Evolutionary conservation across 352 stramenopile species (phyloP).

Genomic region (Pythium utonaiense): DNA sequence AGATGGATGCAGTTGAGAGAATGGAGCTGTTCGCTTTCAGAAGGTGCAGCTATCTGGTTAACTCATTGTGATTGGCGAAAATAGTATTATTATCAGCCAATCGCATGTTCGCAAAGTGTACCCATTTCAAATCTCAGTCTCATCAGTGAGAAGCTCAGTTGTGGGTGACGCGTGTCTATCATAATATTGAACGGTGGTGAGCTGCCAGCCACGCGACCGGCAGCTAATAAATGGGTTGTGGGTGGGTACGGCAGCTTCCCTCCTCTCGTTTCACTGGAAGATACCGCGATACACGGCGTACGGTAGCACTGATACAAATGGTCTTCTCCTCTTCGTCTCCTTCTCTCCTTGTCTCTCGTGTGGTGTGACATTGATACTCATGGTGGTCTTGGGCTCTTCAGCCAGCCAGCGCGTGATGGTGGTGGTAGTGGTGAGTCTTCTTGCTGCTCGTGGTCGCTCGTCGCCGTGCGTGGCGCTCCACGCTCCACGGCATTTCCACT

Average conservation of each 20-base stretch:
- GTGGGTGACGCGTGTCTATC: neutral
- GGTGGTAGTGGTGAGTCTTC: constrained; percentile 30
- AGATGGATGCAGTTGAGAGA: neutral
- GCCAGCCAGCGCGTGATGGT: constrained; percentile 12
- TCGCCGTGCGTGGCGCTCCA: constrained; percentile 57
- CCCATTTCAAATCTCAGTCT: neutral
- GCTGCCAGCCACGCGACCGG: neutral
- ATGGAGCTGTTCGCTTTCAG: neutral
- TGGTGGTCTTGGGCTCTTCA: neutral
- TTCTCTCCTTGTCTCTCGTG: neutral
- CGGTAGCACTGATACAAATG: too few species aligned
- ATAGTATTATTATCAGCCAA: neutral
- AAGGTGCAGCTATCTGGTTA: neutral
- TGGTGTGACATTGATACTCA: neutral
- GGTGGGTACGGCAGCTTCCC: neutral
- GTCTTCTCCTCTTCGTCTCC: neutral
- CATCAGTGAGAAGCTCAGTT: neutral
- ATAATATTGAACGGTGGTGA: neutral
- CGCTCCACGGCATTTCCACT: constrained; percentile 62
- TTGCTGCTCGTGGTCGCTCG: constrained; percentile 63
- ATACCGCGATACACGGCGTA: neutral
- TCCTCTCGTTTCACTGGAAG: neutral
- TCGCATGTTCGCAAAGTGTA: neutral
- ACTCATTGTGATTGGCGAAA: neutral
- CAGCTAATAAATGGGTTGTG: neutral